Evolutionary conservation across 106 monocot species (phyloP).

Genomic region (Dactylorhiza incarnata): DNA sequence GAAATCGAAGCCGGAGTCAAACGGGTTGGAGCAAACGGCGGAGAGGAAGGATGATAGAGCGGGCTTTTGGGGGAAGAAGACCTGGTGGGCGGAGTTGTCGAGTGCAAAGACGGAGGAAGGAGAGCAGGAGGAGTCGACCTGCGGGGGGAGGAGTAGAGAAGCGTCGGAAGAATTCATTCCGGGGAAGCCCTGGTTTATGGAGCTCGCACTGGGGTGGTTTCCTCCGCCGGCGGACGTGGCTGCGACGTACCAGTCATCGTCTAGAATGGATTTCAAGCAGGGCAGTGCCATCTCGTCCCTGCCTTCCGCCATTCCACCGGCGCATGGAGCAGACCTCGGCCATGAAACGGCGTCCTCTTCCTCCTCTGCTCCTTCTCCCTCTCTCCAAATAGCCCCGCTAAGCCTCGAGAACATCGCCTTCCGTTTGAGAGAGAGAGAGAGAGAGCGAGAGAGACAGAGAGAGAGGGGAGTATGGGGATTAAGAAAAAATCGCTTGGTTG

Average conservation of each 20-base stretch:
- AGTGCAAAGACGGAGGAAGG: slow-evolving; percentile 4
- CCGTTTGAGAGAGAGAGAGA: background rate
- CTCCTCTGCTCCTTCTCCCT: slow-evolving; percentile 6
- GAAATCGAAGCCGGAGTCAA: slow-evolving; percentile 11
- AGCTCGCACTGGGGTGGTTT: background rate
- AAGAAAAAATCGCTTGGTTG: background rate
- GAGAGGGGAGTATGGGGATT: no score
- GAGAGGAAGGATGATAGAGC: slow-evolving; percentile 9
- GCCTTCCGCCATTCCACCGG: background rate
- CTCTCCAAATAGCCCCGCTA: slow-evolving; percentile 2
- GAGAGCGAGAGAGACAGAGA: background rate
- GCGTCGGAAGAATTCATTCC: background rate
- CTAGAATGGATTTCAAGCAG: slow-evolving; percentile 7
- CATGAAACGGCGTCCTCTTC: slow-evolving; percentile 6
- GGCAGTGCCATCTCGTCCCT: background rate
- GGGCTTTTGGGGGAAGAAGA: slow-evolving; percentile 3
- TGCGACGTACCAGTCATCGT: slow-evolving; percentile 5
- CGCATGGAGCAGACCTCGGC: background rate
- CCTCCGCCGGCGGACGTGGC: background rate
- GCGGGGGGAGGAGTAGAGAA: background rate
- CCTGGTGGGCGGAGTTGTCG: slow-evolving; percentile 3
- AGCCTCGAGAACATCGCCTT: slow-evolving; percentile 7
- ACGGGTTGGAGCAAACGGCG: slow-evolving; percentile 15
- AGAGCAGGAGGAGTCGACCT: slow-evolving; percentile 7
- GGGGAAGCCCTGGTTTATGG: background rate